Evolutionary conservation across 2,329 filamentous ascomycete genomes (phyloP), one percentile per base, ranked within the genome.

Genomic region (Penicillium griseofulvum): DNA sequence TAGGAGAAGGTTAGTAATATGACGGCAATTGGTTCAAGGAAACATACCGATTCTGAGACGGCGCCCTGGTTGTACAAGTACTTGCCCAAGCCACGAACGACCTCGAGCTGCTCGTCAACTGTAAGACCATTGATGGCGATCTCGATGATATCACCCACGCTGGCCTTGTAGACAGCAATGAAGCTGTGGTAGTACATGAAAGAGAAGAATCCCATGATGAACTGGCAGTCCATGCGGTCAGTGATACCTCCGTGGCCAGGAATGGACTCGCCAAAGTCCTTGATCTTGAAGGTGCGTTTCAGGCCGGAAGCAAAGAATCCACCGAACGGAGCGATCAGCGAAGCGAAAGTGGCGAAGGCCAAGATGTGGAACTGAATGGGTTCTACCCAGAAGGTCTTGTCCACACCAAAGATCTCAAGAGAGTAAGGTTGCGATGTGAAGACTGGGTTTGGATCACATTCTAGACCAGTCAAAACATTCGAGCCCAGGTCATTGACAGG

Each of bases 171-270:
- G 7, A 91, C 82, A 4, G 92, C 92, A 68, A 99, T 93, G 74
- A 99, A 99, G 69, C 89, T 94, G 74, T 97, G 92, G 77, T 95
- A 99, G 78, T 99, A 99, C 83, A 99, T 92, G 79, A 91, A 97
- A 16, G 93, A 86, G 68, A 99, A 97, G 76, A 96, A 94, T 9
- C 94, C 94, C 94, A 99, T 99, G 79, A 97, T 97, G 78, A 99
- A 99, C 72, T 99, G 94, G 74, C 94, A 99, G 72, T 99, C 94
- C 93, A 99, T 97, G 59, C 94, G 89, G 72, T 99, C 94, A 16
- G 94, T 99, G 78, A 99, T 97, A 65, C 94, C 94, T 58, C 94
- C 94, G 68, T 99, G 94, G 22, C 94, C 94, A 1, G 94, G 94
- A 65, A 99, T 99, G 1, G 91, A 96, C 75, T 99, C 90, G 64